phyloP scores from a whole-genome alignment of 2,329 filamentous ascomycete genomes.

The Botrytis galanthina region DNA sequence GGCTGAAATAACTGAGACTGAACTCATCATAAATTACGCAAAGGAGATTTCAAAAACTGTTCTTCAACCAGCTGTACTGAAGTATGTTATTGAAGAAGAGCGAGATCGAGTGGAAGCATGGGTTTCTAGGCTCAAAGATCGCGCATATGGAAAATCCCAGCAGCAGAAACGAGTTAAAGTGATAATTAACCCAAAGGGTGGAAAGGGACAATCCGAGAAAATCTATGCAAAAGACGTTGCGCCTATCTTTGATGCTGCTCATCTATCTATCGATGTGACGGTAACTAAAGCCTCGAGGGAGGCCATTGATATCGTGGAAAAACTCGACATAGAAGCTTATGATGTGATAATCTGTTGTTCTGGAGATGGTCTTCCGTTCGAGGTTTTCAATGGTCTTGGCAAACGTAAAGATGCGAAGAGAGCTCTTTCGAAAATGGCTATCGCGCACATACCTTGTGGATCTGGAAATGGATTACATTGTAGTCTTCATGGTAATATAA shows the following conservation, averaged over 20 bases:
- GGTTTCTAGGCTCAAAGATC: constrained; percentile 59
- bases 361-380: constrained; percentile 84
- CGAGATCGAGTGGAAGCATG: constrained; percentile 46
- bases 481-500: constrained; percentile 72
- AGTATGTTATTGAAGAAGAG: constrained; percentile 44
- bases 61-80: constrained; percentile 33
- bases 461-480: constrained; percentile 88
- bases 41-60: constrained; percentile 13
- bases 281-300: constrained; percentile 69
- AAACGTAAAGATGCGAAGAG: constrained; percentile 68
- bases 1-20: constrained; percentile 14
- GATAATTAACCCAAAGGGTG: constrained; percentile 84
- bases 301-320: constrained; percentile 71
- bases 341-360: constrained; percentile 86
- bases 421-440: constrained; percentile 71
- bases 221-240: constrained; percentile 71
- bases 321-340: constrained; percentile 71
- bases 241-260: constrained; percentile 77
- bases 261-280: constrained; percentile 72
- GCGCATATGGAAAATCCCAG: constrained; percentile 67
- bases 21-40: constrained; percentile 20
- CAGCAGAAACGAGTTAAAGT: constrained; percentile 76
- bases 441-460: constrained; percentile 84
- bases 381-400: constrained; percentile 88
- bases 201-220: constrained; percentile 69